Evolutionary conservation across 192 early-diverging fungal species (phyloP), one percentile per base, ranked within the genome.

Genomic region (Linnemannia exigua): DNA sequence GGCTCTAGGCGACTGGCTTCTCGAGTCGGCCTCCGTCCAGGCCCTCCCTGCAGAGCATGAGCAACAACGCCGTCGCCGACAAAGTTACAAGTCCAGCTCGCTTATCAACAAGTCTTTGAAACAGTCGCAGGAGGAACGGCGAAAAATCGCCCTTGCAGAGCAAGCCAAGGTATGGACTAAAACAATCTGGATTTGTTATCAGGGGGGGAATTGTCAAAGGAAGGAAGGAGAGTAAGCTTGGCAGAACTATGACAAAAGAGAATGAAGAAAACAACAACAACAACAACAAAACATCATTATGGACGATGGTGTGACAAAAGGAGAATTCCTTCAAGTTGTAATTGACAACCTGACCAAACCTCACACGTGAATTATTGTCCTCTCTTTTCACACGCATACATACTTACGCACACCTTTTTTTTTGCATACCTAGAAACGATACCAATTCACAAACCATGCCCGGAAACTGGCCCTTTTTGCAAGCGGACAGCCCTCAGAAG

Each of bases 381-480:
- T 33, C 47, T 58, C 28, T n/a, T 41, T 16, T 67, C 61, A 61
- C 63, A 19, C 15, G 16, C n/a, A 17, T 31, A 33, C 14, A 4
- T 19, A 3, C 22, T 6, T 44, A 44, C 41, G 41, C 9, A 44
- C 41, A 9, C 3, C 41, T 72, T 51, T 66, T 36, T 46, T 70
- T 25, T 28, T 11, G 11, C 38, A 20, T 6, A 28, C 8, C 33
- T 70, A 90, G 89, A 85, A 87, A 72, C 80, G 88, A 70, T 82
- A 83, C 17, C 85, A 88, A 68, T 81, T 88, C 67, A 85, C 82
- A 31, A 82, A 84, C 46, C 89, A 89, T 70, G 89, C 89, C 33
- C 77, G 89, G 66, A 88, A 85, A 67, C 70, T 90, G n/a, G 89
- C 88, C 0, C 71, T 89, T 1, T 90, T 81, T 79, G 81, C 88